phyloP scores from a whole-genome alignment of 768 basidiomycete genomes.

The Kwoniella botswanensis region DNA sequence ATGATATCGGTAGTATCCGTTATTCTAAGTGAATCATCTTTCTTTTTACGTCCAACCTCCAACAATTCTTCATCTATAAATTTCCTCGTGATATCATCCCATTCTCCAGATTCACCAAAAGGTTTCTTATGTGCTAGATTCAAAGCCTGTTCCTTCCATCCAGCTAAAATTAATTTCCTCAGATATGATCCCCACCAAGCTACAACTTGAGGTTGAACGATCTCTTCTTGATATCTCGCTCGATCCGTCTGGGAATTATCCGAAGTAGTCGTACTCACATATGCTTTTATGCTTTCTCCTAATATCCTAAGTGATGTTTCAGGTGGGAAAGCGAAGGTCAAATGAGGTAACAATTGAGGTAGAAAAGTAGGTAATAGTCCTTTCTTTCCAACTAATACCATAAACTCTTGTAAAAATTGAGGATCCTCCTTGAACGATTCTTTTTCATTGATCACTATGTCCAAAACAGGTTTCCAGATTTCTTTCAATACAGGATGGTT shows the following conservation, averaged over 20 bases:
- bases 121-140: conserved; percentile 19
- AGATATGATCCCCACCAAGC: conserved; percentile 34
- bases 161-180: conserved; percentile 26
- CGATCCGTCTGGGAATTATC: conserved; percentile 9
- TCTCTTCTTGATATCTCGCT: conserved; percentile 20
- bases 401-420: conserved; percentile 25
- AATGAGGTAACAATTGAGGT: conserved; percentile 29
- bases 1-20: conserved; percentile 5
- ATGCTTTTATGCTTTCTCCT: conserved; percentile 14
- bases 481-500: conserved; percentile 30
- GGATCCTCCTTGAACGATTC: conserved; percentile 14
- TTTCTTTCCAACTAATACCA: conserved; percentile 34
- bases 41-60: background rate
- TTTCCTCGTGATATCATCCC: conserved; percentile 29
- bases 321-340: conserved; percentile 23
- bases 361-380: conserved; percentile 39
- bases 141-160: conserved; percentile 34
- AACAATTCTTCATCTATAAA: conserved; percentile 10
- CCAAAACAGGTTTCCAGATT: conserved; percentile 37
- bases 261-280: conserved; percentile 30
- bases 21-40: background rate
- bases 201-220: conserved; percentile 26
- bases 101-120: conserved; percentile 4
- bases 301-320: conserved; percentile 17
- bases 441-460: conserved; percentile 22